Evolutionary conservation across 2,329 filamentous ascomycete species (phyloP).

Genomic region (Fonsecaea pedrosoi): DNA sequence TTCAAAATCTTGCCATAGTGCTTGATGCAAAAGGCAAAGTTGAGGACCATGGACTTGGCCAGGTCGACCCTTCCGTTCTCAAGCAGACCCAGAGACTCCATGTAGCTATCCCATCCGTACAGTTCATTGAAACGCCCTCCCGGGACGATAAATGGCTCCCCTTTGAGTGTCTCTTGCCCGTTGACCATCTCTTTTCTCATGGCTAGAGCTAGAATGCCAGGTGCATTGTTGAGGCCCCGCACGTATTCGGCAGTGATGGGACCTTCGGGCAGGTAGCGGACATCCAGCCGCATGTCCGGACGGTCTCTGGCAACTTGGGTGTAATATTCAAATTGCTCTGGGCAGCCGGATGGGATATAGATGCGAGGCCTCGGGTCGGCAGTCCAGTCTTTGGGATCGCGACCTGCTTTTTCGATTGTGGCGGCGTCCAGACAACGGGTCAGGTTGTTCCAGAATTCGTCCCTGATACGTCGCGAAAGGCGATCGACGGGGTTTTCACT

Average conservation of each 20-base stretch:
- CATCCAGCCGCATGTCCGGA: slow-evolving; percentile 86
- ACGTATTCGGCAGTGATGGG: slow-evolving; percentile 82
- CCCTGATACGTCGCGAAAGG: slow-evolving; percentile 81
- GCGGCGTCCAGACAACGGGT: slow-evolving; percentile 89
- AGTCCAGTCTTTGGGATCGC: slow-evolving; percentile 96
- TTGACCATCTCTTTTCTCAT: slow-evolving; percentile 77
- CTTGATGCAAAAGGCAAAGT: slow-evolving; percentile 98
- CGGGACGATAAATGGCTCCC: slow-evolving; percentile 94
- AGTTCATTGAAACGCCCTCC: slow-evolving; percentile 97
- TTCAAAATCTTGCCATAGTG: slow-evolving; percentile 99
- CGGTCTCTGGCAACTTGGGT: slow-evolving; percentile 75
- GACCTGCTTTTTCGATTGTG: slow-evolving; percentile 77
- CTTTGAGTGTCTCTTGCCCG: slow-evolving; percentile 73
- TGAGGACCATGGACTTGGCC: slow-evolving; percentile 91
- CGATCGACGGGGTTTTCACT: slow-evolving; percentile 95
- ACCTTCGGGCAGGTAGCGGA: slow-evolving; percentile 72
- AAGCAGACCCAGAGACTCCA: slow-evolving; percentile 90
- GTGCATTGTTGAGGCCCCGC: slow-evolving; percentile 81
- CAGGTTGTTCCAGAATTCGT: slow-evolving; percentile 90
- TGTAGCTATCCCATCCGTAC: slow-evolving; percentile 99
- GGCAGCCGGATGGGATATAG: slow-evolving; percentile 83
- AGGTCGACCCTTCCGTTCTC: slow-evolving; percentile 84
- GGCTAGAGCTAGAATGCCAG: slow-evolving; percentile 85
- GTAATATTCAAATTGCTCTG: slow-evolving; percentile 91
- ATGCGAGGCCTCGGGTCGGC: slow-evolving; percentile 86